Conservation (phyloP, 257 asterid species). For the Lycium ferocissimum region DNA sequence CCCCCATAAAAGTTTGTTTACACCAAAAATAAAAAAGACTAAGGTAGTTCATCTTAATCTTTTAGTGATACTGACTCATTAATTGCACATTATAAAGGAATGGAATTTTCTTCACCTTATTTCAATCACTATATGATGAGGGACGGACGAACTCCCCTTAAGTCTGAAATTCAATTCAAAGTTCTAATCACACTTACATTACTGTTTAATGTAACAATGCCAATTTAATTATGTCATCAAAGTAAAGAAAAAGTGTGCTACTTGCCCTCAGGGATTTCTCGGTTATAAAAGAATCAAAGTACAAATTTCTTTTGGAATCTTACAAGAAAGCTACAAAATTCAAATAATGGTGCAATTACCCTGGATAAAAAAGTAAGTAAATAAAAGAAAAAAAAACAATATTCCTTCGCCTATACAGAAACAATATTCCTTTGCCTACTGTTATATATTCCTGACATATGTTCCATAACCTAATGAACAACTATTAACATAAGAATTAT, state of each 20-base stretch:
- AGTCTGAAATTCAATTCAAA: neutral
- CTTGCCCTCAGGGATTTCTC: neutral
- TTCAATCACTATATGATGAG: conserved; percentile 1
- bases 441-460: neutral
- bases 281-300: neutral
- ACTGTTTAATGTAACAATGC: neutral
- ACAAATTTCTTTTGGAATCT: neutral
- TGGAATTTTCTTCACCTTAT: conserved; percentile 11
- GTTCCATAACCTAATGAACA: neutral
- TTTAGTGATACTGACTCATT: neutral
- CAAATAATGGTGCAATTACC: neutral
- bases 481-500: neutral
- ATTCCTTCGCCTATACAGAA: neutral
- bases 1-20: no score
- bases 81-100: conserved; percentile 16
- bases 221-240: conserved; percentile 19
- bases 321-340: neutral
- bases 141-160: neutral
- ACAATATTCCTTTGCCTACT: conserved; percentile 17
- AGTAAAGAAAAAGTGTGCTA: neutral
- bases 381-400: neutral
- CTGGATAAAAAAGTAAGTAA: neutral
- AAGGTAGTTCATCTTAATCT: no score
- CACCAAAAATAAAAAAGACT: no score
- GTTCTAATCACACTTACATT: neutral